Base-by-base conservation (phyloP, 1,139 yeast species). In the Nadsonia starkeyi-henricii region DNA sequence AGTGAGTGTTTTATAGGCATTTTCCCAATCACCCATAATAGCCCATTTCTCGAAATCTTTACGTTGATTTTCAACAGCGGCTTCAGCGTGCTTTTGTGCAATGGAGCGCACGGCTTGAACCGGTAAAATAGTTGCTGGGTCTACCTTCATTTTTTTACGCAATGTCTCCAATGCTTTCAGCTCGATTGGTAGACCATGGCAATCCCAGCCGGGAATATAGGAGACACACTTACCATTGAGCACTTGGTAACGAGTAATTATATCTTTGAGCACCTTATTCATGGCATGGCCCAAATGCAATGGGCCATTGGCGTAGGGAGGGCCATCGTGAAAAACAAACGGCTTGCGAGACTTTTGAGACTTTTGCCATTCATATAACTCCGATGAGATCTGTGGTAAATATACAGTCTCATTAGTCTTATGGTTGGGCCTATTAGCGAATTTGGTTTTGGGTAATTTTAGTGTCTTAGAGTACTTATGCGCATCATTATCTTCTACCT, bases 111-210 rank as follows among this genome's bases (percentile, higher is more conserved):
- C 74, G 47, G 80, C 79, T 23, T 68, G 59, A 0, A 82, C 72
- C 9, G 74, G 63, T 43, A 64, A 57, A 45, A 52, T 62, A 23
- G 62, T 58, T 1, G 64, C 59, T 33, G 62, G 66, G 37, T 61
- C 65, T 43, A 59, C 59, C 52, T 71, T 64, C 48, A 68, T 61
- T 49, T 63, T 63, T 54, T 67, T 71, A 47, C 61, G 62, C 49
- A 60, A 67, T 49, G 55, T 60, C 51, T 54, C 63, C 42, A 85
- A 65, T 0, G 95, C 94, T 57, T 86, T 86, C 63, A 85, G 71
- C 63, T 91, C 99, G 53, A 91, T 91, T 1, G 99, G 99, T 36
- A 91, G 69, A 0, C 99, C 99, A 67, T 91, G 99, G 60, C 98
- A 91, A 63, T 91, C 99, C 97, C 98, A 91, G 0, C 99, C 99